Evolutionary conservation across 139 green algal genomes (phyloP), one percentile per base, ranked within the genome.

Genomic region (Limnomonas spitsbergensis): DNA sequence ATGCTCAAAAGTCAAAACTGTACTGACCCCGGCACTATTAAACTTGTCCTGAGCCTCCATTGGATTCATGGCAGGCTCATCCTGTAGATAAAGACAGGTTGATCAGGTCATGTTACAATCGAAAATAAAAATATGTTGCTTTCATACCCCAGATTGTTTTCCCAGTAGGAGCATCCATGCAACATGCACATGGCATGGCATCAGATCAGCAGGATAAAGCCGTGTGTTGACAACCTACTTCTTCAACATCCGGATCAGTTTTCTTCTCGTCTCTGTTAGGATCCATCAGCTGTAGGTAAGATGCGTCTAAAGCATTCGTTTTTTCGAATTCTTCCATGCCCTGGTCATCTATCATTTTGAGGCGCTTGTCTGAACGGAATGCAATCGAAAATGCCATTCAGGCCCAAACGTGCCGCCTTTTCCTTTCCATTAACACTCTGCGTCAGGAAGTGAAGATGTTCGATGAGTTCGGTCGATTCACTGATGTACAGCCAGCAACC

Each of bases 311-410:
- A n/a, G n/a, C n/a, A n/a, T n/a, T n/a, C n/a, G n/a, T n/a, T n/a
- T 39, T 7, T 37, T 72, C 61, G 29, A 72, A 72, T 24, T 72
- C 61, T 20, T 72, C 61, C 29, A 72, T 37, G 29, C 61, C 26
- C 61, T 37, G 27, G 29, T 72, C 61, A 72, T 72, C 29, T 72
- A 37, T 72, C 61, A 72, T 72, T 37, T 72, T 72, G 6, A 72
- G 29, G 26, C 61, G 61, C 61, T 7, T 7, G 9, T 72, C 7
- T 20, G 29, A 39, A 7, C 61, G 27, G 29, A 39, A 37, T 37
- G 61, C 61, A 37, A 72, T 20, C 27, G 61, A 39, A 37, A 39
- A 72, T 72, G 61, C 26, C 61, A 72, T 72, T 72, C 26, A 39
- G 29, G 20, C 47, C 14, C 20, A 61, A 61, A 20, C 20, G 47